Conservation (phyloP, 139 green algal species). For the Chlorella sp. region DNA sequence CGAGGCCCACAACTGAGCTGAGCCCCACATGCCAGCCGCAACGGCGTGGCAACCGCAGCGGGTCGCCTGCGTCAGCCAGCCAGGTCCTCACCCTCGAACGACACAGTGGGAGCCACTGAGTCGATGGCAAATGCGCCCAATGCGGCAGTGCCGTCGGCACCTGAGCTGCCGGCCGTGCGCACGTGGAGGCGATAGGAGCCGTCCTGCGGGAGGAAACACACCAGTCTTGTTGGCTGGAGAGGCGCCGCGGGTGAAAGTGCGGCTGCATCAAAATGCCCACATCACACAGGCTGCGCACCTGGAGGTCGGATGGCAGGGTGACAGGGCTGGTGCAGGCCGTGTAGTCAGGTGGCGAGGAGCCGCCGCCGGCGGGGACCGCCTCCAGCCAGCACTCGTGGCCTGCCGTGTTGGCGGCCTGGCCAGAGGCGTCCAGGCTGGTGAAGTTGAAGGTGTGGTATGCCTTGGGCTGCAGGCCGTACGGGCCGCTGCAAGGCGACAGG, state of each 20-base stretch:
- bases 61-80: neutral
- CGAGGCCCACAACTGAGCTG: no score
- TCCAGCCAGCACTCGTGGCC: conserved; percentile 23
- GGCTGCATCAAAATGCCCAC: neutral
- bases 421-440: neutral
- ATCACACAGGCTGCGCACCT: neutral
- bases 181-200: conserved; percentile 26
- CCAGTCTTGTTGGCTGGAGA: neutral
- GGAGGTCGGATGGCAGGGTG: neutral
- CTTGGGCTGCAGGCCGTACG: conserved; percentile 28
- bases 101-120: conserved; percentile 25
- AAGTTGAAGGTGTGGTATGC: conserved; percentile 15
- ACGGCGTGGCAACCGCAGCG: neutral
- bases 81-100: conserved; percentile 13
- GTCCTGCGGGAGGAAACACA: neutral
- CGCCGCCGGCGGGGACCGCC: neutral
- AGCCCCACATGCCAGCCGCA: no score
- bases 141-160: neutral
- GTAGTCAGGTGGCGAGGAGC: neutral
- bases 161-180: neutral
- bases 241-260: no score
- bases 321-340: conserved; percentile 4
- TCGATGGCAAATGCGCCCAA: conserved; percentile 38
- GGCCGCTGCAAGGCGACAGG: neutral
- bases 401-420: neutral